Base-by-base conservation (phyloP, 805 yeast genomes). In the Kuraishia borneana region DNA sequence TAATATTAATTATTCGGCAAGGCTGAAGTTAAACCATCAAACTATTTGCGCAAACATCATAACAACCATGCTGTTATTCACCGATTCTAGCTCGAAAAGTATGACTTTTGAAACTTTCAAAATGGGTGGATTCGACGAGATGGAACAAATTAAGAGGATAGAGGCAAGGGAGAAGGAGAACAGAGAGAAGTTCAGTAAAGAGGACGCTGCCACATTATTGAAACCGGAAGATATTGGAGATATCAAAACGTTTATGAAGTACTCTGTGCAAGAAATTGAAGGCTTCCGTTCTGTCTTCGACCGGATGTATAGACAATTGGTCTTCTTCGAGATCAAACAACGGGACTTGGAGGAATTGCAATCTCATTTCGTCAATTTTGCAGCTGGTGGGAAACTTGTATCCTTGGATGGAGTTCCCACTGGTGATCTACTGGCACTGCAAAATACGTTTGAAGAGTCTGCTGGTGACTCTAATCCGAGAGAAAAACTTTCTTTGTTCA, bases 41-140 rank as follows among this genome's bases (percentile, higher is more conserved):
- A 48, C 74, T 16, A 61, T 65, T 25, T 54, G 59, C 23, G 41
- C 78, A 23, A 78, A 78, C 42, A 41, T 65, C 6, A 55, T 76
- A 23, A 46, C 81, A 10, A 52, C 62, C 14, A 49, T 61, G n/a
- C 40, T 76, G 3, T 38, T 55, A 5, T 49, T 56, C 29, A 73
- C 59, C 41, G 57, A 58, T 10, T 49, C 57, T 3, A 45, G 60
- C 13, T 31, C 47, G 4, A 45, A 54, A 3, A 59, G 63, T 38
- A 65, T 56, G 21, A 42, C 63, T 7, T 26, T 70, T 6, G 60
- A 66, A 65, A 65, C 63, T 33, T 70, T 70, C 42, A 44, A 63
- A 21, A 43, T 54, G 2, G 54, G 50, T 1, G 44, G 50, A 10
- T 26, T 48, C 26, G 36, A 44, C 31, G 56, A 50, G 29, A 8